Evolutionary conservation across 257 asterid genomes (phyloP), one percentile per base, ranked within the genome.

Genomic region (Scutellaria galericulata): DNA sequence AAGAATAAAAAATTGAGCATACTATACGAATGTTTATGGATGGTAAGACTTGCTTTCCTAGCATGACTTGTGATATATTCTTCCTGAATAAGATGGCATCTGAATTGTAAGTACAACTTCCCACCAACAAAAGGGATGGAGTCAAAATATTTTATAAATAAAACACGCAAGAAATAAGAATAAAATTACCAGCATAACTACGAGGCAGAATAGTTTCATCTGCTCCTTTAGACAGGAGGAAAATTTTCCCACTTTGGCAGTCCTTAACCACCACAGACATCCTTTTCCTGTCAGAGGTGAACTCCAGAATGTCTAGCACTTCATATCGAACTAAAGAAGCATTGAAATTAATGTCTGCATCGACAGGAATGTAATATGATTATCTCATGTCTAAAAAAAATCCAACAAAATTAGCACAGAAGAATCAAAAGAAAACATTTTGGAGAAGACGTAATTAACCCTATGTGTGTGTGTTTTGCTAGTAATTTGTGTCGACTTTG

Each of bases 261-360:
- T 87, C 96, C 82, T 81, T 94, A 58, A 88, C 89, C 62, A 94
- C 97, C 22, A 94, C 89, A 66, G 99, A 94, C 99, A 94, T 94
- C 81, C 87, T 86, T 88, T 94, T 94, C 79, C 99, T 83, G 79
- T 94, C 99, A 68, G 99, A 91, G 64, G 99, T 94, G 78, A 94
- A 94, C 84, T 94, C 99, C 83, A 94, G 86, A 76, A 77, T 84
- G 82, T 94, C 97, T 75, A 94, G 84, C 76, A 94, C 89, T 86
- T 94, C 99, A 82, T 87, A 89, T 73, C 79, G 97, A 65, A 82
- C 62, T 37, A 83, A 68, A 35, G 90, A 88, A 76, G 84, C 88
- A 86, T 86, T 87, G 79, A 90, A 86, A 50, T 87, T 87, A 75
- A 94, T 79, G 54, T 88, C 99, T 94, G 98, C 83, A 80, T 11